Evolutionary conservation across 805 yeast species (phyloP).

Genomic region (Teunomyces lycoperdinae): DNA sequence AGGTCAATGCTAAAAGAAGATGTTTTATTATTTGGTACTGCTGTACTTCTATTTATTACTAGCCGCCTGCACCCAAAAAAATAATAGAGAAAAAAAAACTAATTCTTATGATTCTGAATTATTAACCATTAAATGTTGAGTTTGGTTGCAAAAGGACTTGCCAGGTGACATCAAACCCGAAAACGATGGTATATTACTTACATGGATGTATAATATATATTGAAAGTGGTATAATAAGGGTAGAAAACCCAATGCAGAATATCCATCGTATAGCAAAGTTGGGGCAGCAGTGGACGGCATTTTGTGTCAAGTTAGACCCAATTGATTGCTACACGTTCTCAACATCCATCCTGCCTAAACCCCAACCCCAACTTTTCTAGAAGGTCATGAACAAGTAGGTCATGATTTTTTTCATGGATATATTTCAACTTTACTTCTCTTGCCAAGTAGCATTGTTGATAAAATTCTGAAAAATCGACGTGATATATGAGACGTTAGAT

Average conservation of each 20-base stretch:
- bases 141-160: not conserved
- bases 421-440: not conserved
- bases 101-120: not conserved
- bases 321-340: not conserved
- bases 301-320: not conserved
- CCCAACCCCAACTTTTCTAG: not conserved
- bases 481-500: slow-evolving; percentile 31
- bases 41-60: slow-evolving; percentile 2
- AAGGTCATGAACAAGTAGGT: not conserved
- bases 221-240: too few relatives aligned
- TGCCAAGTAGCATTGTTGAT: slow-evolving; percentile 25
- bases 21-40: not conserved
- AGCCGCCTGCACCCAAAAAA: slow-evolving; percentile 3
- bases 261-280: not conserved
- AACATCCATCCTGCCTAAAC: not conserved
- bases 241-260: not conserved
- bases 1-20: not conserved
- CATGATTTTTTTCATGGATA: too few relatives aligned
- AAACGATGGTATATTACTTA: too few relatives aligned
- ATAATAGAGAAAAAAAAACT: not conserved
- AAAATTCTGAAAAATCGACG: slow-evolving; percentile 37
- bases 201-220: too few relatives aligned
- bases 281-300: not conserved
- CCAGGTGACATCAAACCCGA: not conserved
- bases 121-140: slow-evolving; percentile 1